Conservation (phyloP, 345 rosid species). For the Microthlaspi erraticum region DNA sequence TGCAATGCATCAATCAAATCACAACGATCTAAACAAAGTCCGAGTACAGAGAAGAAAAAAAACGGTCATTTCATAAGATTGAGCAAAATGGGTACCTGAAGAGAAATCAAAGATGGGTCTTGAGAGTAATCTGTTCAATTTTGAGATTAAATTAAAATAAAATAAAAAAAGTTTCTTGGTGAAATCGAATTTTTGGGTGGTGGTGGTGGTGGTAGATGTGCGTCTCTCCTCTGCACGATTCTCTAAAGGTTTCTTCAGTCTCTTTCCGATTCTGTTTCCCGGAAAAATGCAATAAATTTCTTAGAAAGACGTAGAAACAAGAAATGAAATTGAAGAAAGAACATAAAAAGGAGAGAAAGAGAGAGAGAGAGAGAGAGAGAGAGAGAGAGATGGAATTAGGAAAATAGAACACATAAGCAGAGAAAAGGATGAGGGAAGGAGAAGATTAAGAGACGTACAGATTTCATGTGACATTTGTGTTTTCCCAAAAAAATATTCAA, state of each 20-base stretch:
- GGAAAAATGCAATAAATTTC: constrained; percentile 6
- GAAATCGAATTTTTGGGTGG: constrained; percentile 1
- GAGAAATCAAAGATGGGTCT: constrained; percentile 25
- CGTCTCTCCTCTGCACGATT: constrained; percentile 17
- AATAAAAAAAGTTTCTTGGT: neutral
- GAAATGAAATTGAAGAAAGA: neutral
- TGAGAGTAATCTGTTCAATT: neutral
- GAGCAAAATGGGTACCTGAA: constrained; percentile 32
- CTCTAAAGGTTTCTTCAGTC: constrained; percentile 23
- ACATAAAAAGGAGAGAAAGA: neutral
- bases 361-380: neutral
- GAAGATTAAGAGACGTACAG: constrained; percentile 41
- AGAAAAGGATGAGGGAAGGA: constrained; percentile 28
- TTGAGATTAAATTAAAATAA: neutral
- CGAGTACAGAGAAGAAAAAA: too few relatives aligned
- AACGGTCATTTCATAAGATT: neutral
- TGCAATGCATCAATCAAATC: constrained; percentile 32
- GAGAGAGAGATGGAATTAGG: neutral
- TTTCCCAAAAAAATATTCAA: neutral
- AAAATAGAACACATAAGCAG: constrained; percentile 25
- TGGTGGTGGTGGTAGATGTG: constrained; percentile 14
- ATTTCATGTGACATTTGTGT: constrained; percentile 39
- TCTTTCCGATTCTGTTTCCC: constrained; percentile 1
- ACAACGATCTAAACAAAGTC: constrained; percentile 25
- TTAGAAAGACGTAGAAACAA: constrained; percentile 4